Percentiles rank a stretch among this genome's conserved stretches.
These are phyloP conservation scores for Paecilomyces sp. DNA, from an alignment of 2,329 filamentous ascomycete species.

Conservation along the genomic window DNA sequence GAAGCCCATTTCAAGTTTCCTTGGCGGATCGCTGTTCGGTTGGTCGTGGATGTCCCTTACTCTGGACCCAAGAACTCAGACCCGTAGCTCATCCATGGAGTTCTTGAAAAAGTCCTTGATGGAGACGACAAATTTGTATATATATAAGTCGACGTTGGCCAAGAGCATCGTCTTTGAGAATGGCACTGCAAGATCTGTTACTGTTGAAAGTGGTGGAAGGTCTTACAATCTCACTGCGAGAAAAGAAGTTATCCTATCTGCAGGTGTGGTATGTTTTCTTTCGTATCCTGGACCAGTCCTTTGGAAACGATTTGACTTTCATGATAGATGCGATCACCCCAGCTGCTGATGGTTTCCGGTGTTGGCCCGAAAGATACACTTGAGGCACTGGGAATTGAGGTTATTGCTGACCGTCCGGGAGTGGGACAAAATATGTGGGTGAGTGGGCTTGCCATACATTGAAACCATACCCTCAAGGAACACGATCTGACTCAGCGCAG, in stretches of 20 bases:
- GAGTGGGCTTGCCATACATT: background rate
- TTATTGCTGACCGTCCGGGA: constrained; percentile 21
- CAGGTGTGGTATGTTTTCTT: constrained; percentile 37
- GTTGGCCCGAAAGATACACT: constrained; percentile 32
- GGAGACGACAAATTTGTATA: constrained; percentile 22
- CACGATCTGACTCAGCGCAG: background rate
- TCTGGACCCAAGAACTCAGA: constrained; percentile 26
- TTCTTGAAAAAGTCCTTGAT: constrained; percentile 9
- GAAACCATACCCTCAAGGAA: background rate
- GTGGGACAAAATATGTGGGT: constrained; percentile 31
- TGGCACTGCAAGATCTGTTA: constrained; percentile 37
- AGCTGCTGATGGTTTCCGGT: constrained; percentile 48
- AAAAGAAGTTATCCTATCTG: constrained; percentile 44
- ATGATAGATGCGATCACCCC: constrained; percentile 38
- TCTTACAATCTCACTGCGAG: constrained; percentile 39
- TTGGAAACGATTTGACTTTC: background rate
- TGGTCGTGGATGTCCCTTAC: constrained; percentile 39
- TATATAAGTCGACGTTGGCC: constrained; percentile 40
- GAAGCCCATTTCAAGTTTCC: constrained; percentile 29
- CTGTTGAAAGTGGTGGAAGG: constrained; percentile 19
- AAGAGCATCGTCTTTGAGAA: constrained; percentile 46
- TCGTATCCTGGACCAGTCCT: background rate
- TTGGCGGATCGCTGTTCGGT: constrained; percentile 36
- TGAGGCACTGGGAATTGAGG: constrained; percentile 15
- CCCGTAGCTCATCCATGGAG: constrained; percentile 40